Evolutionary conservation across 768 basidiomycete genomes (phyloP).

Genomic region (Crassisporium funariophilum): DNA sequence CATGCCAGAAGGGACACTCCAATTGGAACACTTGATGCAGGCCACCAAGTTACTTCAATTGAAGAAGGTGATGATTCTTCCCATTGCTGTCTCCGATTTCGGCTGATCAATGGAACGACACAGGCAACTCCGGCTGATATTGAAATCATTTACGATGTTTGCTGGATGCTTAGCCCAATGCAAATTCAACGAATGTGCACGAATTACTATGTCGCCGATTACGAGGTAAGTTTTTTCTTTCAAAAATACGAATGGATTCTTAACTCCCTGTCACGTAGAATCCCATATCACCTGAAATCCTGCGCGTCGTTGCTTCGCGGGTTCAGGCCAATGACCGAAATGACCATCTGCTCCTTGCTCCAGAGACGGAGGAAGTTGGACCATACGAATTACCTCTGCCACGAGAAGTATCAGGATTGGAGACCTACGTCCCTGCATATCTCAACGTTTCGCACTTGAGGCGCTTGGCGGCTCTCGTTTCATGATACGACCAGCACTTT

Average conservation of each 20-base stretch:
- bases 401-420: constrained; percentile 92
- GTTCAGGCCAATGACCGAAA: constrained; percentile 96
- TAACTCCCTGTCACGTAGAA: constrained; percentile 51
- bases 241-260: background rate
- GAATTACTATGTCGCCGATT: constrained; percentile 98
- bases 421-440: constrained; percentile 94
- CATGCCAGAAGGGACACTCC: constrained; percentile 98
- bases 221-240: constrained; percentile 65
- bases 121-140: constrained; percentile 95
- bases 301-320: constrained; percentile 93
- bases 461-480: constrained; percentile 81
- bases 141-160: constrained; percentile 98
- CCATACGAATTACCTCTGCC: constrained; percentile 93
- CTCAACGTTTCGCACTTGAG: constrained; percentile 88
- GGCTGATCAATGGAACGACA: background rate
- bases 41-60: constrained; percentile 97
- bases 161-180: constrained; percentile 99
- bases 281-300: constrained; percentile 95
- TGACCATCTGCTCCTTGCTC: constrained; percentile 93
- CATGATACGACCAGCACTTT: constrained; percentile 16
- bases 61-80: constrained; percentile 70
- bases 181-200: constrained; percentile 99
- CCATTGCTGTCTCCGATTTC: background rate
- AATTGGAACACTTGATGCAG: constrained; percentile 99
- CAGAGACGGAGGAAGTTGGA: constrained; percentile 96